Evolutionary conservation across 257 asterid genomes (phyloP), one percentile per base, ranked within the genome.

Genomic region (Capsicum baccatum): DNA sequence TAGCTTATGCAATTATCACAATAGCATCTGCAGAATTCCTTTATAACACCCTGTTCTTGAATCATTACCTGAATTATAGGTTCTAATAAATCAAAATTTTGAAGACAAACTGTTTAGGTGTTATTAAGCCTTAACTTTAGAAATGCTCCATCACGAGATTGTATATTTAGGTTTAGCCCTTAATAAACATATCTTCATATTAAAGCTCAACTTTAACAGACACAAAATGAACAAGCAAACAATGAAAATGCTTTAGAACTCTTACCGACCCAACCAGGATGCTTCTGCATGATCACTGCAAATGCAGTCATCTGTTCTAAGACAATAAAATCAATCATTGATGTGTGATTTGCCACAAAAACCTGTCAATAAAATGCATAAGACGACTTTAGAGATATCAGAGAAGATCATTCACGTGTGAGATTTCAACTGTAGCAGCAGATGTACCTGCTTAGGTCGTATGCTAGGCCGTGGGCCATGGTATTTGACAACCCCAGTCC

Each of bases 241-340:
- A 52, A 26, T 76, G 64, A 26, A 26, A 76, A 52, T 76, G 62
- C 63, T 21, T 21, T 26, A 87, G 69, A 85, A 55, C 86, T 83
- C 99, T 89, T 88, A 97, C 99, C 99, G 62, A 97, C 99, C 99
- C 99, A 97, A 39, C 99, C 99, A 71, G 99, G 99, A 95, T 97
- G 99, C 91, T 97, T 97, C 92, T 97, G 99, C 99, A 97, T 97
- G 74, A 97, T 97, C 85, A 95, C 99, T 80, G 99, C 99, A 89
- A 97, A 97, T 87, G 99, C 97, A 83, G 98, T 95, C 99, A 97
- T 95, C 92, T 97, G 99, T 85, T 97, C 99, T 86, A 97, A 91
- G 83, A 95, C 89, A 69, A 97, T 89, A 92, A 97, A 97, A 88
- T 97, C 99, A 88, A 97, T 97, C 99, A 97, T 97, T 83, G 99